phyloP scores from a whole-genome alignment of 1,284 basidiomycete species.

The Tilletiopsis washingtonensis region DNA sequence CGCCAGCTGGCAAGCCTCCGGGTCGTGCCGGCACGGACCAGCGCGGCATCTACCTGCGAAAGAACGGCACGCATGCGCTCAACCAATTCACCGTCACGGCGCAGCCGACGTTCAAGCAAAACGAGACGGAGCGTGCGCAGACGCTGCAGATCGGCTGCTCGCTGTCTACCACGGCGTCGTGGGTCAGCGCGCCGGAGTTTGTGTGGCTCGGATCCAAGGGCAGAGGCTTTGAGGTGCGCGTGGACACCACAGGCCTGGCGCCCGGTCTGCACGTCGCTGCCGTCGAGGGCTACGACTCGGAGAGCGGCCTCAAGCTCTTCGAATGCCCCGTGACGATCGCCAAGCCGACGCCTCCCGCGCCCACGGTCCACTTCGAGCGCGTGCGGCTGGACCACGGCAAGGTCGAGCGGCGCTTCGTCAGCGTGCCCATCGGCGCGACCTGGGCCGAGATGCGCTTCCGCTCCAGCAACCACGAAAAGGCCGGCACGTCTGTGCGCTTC shows the following conservation, averaged over 20 bases:
- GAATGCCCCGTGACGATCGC: constrained; percentile 46
- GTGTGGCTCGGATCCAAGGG: constrained; percentile 45
- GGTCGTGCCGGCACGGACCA: constrained; percentile 16
- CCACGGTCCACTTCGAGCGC: constrained; percentile 27
- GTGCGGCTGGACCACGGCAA: constrained; percentile 34
- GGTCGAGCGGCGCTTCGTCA: constrained; percentile 42
- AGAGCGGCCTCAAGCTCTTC: constrained; percentile 37
- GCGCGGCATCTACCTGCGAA: constrained; percentile 47
- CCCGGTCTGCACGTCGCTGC: constrained; percentile 43
- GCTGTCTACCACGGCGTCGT: constrained; percentile 31
- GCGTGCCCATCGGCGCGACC: constrained; percentile 46
- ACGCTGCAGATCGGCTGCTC: constrained; percentile 39
- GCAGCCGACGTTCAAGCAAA: constrained; percentile 32
- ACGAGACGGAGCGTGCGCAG: constrained; percentile 42
- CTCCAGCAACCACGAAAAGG: constrained; percentile 31
- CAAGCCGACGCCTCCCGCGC: constrained; percentile 35
- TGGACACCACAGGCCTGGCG: constrained; percentile 39
- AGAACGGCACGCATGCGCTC: constrained; percentile 28
- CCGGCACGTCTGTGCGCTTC: constrained; percentile 39
- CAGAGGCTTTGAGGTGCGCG: constrained; percentile 45
- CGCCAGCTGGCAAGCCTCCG: constrained; percentile 38
- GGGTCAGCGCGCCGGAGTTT: constrained; percentile 42
- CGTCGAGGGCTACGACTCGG: constrained; percentile 42
- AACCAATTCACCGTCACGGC: constrained; percentile 42
- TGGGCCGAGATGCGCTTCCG: constrained; percentile 46